These are phyloP conservation scores for Aspergillus cejpii DNA, from an alignment of 2,329 filamentous ascomycete genomes.

Conservation along the genomic window DNA sequence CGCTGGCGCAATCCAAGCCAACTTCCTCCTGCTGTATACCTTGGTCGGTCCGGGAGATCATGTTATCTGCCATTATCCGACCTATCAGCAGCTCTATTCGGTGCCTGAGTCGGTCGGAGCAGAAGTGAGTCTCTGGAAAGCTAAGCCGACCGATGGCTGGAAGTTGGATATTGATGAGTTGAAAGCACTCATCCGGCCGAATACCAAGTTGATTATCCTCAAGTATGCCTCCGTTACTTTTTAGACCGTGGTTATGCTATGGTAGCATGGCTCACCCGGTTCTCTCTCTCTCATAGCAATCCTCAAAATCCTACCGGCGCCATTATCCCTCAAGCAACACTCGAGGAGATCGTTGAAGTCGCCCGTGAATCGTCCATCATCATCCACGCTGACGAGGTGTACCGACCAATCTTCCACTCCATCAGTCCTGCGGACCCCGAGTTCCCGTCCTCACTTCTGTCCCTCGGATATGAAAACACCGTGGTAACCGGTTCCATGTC, in stretches of 20 bases:
- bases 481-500: slow-evolving; percentile 75
- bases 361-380: slow-evolving; percentile 58
- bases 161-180: slow-evolving; percentile 61
- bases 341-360: slow-evolving; percentile 57
- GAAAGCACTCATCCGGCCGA: slow-evolving; percentile 50
- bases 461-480: slow-evolving; percentile 63
- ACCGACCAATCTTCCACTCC: slow-evolving; percentile 73
- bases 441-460: slow-evolving; percentile 61
- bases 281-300: slow-evolving; percentile 42
- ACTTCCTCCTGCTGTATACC: slow-evolving; percentile 70
- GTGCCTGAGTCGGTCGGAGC: slow-evolving; percentile 69
- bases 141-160: slow-evolving; percentile 59
- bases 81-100: slow-evolving; percentile 76
- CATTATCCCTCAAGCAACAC: slow-evolving; percentile 55
- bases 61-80: slow-evolving; percentile 79
- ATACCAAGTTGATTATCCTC: slow-evolving; percentile 54
- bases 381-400: slow-evolving; percentile 73
- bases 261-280: neutral
- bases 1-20: slow-evolving; percentile 75
- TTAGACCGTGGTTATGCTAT: too few species aligned
- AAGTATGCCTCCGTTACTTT: slow-evolving; percentile 46
- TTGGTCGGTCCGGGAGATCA: slow-evolving; percentile 69
- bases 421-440: slow-evolving; percentile 49
- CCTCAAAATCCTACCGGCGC: slow-evolving; percentile 77
- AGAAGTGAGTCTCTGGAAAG: slow-evolving; percentile 71